phyloP scores from a whole-genome alignment of 2,329 filamentous ascomycete species.

The Fusarium floridanum region DNA sequence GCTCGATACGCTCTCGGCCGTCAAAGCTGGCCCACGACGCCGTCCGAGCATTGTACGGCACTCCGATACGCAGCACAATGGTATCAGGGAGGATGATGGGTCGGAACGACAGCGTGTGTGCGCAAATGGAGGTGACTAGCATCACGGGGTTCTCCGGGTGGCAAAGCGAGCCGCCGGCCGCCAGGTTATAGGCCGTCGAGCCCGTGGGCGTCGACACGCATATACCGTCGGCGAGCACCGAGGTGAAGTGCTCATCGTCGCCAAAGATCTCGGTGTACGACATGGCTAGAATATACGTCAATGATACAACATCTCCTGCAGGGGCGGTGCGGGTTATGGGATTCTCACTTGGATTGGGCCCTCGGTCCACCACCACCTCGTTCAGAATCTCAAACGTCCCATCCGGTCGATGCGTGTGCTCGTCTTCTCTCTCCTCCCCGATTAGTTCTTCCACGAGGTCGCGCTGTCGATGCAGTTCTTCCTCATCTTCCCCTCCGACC shows the following conservation, averaged over 20 bases:
- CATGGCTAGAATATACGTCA: constrained; percentile 72
- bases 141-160: constrained; percentile 98
- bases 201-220: constrained; percentile 96
- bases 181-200: constrained; percentile 95
- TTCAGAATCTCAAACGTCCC: constrained; percentile 92
- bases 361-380: constrained; percentile 95
- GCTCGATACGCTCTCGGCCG: constrained; percentile 87
- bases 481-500: constrained; percentile 53
- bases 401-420: constrained; percentile 86
- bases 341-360: constrained; percentile 86
- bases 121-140: constrained; percentile 92
- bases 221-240: constrained; percentile 90
- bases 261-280: constrained; percentile 92
- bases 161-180: constrained; percentile 93
- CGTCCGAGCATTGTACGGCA: constrained; percentile 93
- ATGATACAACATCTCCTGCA: constrained; percentile 10
- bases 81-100: constrained; percentile 98
- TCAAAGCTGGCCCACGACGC: constrained; percentile 98
- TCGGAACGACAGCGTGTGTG: constrained; percentile 93
- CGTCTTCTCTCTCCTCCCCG: constrained; percentile 85
- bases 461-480: constrained; percentile 58
- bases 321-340: constrained; percentile 7
- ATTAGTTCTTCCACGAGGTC: constrained; percentile 92
- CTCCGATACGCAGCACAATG: constrained; percentile 90
- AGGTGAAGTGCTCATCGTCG: constrained; percentile 95